Conservation (phyloP, 495 filamentous ascomycete species). For the Geopyxis carbonaria region DNA sequence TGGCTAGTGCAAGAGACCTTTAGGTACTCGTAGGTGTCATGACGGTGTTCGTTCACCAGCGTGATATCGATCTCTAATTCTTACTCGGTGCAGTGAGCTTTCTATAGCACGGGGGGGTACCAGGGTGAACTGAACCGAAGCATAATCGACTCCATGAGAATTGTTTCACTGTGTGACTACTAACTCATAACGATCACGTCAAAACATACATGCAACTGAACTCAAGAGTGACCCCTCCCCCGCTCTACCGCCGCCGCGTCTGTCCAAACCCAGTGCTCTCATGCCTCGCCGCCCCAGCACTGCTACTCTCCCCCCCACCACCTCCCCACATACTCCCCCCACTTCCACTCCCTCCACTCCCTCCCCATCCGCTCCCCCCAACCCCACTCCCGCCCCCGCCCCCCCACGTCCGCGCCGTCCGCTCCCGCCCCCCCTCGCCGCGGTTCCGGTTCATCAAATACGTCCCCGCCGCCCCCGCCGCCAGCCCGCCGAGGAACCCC, state of each 20-base stretch:
- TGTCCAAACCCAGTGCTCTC: constrained; percentile 84
- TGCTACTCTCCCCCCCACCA: constrained; percentile 29
- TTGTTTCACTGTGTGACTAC: too few species aligned
- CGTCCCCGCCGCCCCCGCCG: constrained; percentile 51
- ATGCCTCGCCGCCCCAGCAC: constrained; percentile 38
- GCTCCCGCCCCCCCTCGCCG: constrained; percentile 64
- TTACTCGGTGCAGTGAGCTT: too few species aligned
- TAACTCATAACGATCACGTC: too few species aligned
- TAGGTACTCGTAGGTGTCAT: too few species aligned
- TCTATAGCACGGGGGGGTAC: too few species aligned
- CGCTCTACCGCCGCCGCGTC: constrained; percentile 62
- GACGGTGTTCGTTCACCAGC: too few species aligned
- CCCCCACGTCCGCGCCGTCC: constrained; percentile 54
- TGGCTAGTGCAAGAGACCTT: too few species aligned
- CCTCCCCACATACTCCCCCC: constrained; percentile 24
- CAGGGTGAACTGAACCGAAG: too few species aligned
- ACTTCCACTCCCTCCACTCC: constrained; percentile 11
- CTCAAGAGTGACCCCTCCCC: too few species aligned
- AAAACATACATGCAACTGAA: too few species aligned
- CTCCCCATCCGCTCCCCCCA: constrained; percentile 20
- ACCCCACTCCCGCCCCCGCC: constrained; percentile 33
- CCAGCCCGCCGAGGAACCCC: constrained; percentile 72
- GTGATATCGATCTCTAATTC: too few species aligned
- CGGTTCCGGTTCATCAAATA: constrained; percentile 71
- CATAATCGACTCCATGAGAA: too few species aligned